These are phyloP conservation scores for Boletus sp. DNA, from an alignment of 768 basidiomycete species.

Conservation along the genomic window DNA sequence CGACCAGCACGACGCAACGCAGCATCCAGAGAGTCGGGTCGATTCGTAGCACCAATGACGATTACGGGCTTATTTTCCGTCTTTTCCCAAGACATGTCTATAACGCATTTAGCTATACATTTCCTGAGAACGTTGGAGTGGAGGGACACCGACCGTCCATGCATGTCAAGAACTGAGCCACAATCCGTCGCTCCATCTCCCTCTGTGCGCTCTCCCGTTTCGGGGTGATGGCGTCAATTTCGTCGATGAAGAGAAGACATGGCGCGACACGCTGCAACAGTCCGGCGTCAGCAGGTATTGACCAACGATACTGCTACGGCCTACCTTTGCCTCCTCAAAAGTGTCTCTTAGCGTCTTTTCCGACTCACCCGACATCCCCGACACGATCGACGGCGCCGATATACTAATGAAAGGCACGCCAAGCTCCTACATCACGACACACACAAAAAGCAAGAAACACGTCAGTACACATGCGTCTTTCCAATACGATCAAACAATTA, in stretches of 20 bases:
- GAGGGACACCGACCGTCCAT: slow-evolving; percentile 81
- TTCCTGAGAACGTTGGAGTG: not conserved
- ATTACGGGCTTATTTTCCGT: slow-evolving; percentile 89
- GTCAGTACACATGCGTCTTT: not conserved
- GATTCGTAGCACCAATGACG: slow-evolving; percentile 94
- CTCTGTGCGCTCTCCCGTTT: slow-evolving; percentile 97
- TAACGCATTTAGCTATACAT: not conserved
- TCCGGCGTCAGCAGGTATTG: not conserved
- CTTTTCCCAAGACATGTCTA: slow-evolving; percentile 95
- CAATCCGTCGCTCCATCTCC: slow-evolving; percentile 97
- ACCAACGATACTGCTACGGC: slow-evolving; percentile 2
- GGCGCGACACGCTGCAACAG: slow-evolving; percentile 73
- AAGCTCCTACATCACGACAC: slow-evolving; percentile 59
- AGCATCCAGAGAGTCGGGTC: slow-evolving; percentile 91
- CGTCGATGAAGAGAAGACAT: slow-evolving; percentile 93
- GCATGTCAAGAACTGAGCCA: slow-evolving; percentile 95
- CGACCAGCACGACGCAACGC: slow-evolving; percentile 90
- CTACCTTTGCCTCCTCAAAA: slow-evolving; percentile 94
- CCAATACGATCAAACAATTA: not conserved
- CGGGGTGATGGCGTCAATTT: slow-evolving; percentile 96
- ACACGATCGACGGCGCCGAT: slow-evolving; percentile 93
- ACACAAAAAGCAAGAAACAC: too few species aligned
- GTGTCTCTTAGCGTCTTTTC: slow-evolving; percentile 95
- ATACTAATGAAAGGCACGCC: slow-evolving; percentile 90
- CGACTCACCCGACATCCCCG: slow-evolving; percentile 97